Evolutionary conservation across 495 filamentous ascomycete species (phyloP), one percentile per base, ranked within the genome.

Genomic region (Aspergillus leporis): DNA sequence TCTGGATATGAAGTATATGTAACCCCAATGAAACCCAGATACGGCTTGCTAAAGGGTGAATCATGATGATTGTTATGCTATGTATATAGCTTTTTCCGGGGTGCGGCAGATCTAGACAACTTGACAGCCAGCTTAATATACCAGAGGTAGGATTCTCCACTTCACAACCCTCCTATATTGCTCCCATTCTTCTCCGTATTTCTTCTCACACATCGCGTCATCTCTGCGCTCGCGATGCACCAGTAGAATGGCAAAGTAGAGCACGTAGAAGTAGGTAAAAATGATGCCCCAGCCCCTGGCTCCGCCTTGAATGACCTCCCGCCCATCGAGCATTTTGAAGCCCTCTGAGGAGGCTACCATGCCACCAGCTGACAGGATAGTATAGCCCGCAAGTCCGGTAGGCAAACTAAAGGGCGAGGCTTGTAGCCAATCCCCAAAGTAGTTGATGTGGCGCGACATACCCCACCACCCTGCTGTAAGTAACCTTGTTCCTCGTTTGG

Each of bases 401-500:
- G 92, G 91, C 9, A 96, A 78, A 62, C 85, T 87, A 69, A 90
- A 96, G 0, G 90, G 83, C 87, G 88, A 95, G 14, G 84, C 78
- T 82, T 92, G 87, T 56, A 95, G 73, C 91, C 91, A 96, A 71
- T 96, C 92, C 45, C 91, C 92, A 14, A 92, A 71, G 66, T 96
- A 96, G 74, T 96, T 96, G 75, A 94, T 90, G 69, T 96, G 92
- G 25, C 92, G 79, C 10, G 90, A 85, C 10, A 81, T 75, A 22
- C 92, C 92, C 92, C 92, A 96, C 92, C 92, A 96, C 28, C 92
- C 92, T 4, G 86, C 85, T 4, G 83, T 82, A 57, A 96, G 81
- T 23, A 96, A 80, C 43, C 83, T 84, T 18, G 84, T 86, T 21
- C 92, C 92, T 1, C 83, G 77, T 71, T 86, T 86, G 25, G 92